A percentile compares a stretch with the other conserved stretches of the same genome.
These are phyloP conservation scores for Fusarium buxicola DNA, from an alignment of 2,329 filamentous ascomycete genomes.

Conservation along the genomic window DNA sequence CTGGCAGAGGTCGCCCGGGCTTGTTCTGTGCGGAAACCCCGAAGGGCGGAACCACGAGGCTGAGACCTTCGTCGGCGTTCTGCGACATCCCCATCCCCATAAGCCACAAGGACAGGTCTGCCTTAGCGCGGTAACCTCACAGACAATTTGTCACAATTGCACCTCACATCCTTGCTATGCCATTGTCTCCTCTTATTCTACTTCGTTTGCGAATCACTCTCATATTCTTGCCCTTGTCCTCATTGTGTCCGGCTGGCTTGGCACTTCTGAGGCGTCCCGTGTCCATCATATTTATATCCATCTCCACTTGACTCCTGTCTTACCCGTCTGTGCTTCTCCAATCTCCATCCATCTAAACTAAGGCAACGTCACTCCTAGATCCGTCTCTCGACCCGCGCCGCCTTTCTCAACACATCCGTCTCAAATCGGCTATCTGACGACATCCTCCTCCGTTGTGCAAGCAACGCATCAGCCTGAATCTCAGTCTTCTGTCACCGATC, in stretches of 20 bases:
- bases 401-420: constrained; percentile 68
- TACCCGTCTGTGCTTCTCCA: constrained; percentile 29
- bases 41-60: constrained; percentile 23
- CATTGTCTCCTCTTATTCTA: neutral
- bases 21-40: constrained; percentile 26
- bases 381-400: constrained; percentile 45
- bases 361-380: constrained; percentile 42
- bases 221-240: constrained; percentile 12
- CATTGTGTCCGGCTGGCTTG: constrained; percentile 27
- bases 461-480: constrained; percentile 58
- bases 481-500: constrained; percentile 35
- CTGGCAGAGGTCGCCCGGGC: constrained; percentile 1
- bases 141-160: neutral
- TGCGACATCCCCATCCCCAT: constrained; percentile 34
- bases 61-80: constrained; percentile 25
- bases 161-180: constrained; percentile 2
- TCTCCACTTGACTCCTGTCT: constrained; percentile 21
- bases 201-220: constrained; percentile 1
- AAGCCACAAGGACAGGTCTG: constrained; percentile 22
- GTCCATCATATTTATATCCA: constrained; percentile 38
- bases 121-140: neutral
- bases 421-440: constrained; percentile 75
- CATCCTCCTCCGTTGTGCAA: constrained; percentile 75
- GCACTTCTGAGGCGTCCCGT: constrained; percentile 30
- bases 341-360: constrained; percentile 38